Percentiles rank a stretch among this genome's conserved stretches.
Conservation (phyloP, 352 stramenopile genomes). For the Pythium biforme region DNA sequence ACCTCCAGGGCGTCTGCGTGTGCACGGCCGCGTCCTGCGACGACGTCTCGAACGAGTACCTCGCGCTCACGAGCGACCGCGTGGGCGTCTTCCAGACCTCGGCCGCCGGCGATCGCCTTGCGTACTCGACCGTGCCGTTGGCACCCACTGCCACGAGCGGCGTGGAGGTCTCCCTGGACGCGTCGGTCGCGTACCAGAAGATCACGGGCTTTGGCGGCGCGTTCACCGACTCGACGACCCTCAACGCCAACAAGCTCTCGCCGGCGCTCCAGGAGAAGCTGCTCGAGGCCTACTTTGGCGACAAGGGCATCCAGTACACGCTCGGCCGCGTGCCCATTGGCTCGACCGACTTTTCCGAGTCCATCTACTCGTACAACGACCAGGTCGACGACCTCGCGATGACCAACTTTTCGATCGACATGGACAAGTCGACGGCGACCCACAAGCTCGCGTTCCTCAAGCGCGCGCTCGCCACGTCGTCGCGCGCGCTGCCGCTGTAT, state of each 20-base stretch:
- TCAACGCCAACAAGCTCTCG: slow-evolving; percentile 74
- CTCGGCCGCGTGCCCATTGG: slow-evolving; percentile 83
- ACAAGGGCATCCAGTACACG: slow-evolving; percentile 81
- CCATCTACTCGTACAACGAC: slow-evolving; percentile 89
- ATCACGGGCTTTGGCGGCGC: slow-evolving; percentile 89
- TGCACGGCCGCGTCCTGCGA: slow-evolving; percentile 54
- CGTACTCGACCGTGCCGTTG: slow-evolving; percentile 30
- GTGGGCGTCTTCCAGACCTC: slow-evolving; percentile 54
- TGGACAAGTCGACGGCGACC: slow-evolving; percentile 59
- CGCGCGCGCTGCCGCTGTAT: slow-evolving; percentile 60
- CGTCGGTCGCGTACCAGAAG: slow-evolving; percentile 57
- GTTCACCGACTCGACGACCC: slow-evolving; percentile 85
- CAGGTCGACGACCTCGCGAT: slow-evolving; percentile 75
- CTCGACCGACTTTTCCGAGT: slow-evolving; percentile 85
- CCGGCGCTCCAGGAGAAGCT: slow-evolving; percentile 57
- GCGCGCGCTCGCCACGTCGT: slow-evolving; percentile 43
- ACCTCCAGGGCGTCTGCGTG: slow-evolving; percentile 53
- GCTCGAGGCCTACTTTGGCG: slow-evolving; percentile 78
- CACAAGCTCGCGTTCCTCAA: slow-evolving; percentile 79
- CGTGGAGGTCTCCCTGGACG: slow-evolving; percentile 42
- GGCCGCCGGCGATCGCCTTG: slow-evolving; percentile 43
- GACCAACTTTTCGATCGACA: slow-evolving; percentile 78
- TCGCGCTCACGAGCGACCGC: slow-evolving; percentile 30
- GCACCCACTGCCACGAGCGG: not conserved
- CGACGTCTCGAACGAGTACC: slow-evolving; percentile 48